phyloP scores from a whole-genome alignment of 2,329 filamentous ascomycete genomes.

The Trichophyton verrucosum region DNA sequence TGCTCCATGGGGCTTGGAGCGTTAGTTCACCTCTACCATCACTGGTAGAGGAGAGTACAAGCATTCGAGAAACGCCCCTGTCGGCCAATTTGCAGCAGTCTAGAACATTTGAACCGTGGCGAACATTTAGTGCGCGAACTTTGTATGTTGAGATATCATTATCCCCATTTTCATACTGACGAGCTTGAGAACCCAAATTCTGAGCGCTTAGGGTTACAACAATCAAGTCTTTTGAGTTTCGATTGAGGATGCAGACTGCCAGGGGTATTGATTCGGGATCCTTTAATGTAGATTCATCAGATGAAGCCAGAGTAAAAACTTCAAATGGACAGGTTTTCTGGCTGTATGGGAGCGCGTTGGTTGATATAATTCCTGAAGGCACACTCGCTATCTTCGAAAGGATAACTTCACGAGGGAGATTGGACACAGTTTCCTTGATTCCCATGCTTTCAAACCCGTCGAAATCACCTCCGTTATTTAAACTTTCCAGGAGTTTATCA shows the following conservation, averaged over 20 bases:
- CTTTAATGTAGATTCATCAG: slow-evolving; percentile 22
- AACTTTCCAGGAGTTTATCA: slow-evolving; percentile 56
- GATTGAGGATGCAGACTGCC: slow-evolving; percentile 56
- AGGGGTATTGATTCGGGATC: slow-evolving; percentile 23
- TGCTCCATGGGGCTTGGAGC: slow-evolving; percentile 63
- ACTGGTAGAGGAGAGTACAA: slow-evolving; percentile 55
- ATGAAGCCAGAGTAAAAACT: slow-evolving; percentile 53
- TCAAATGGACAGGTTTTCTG: slow-evolving; percentile 22
- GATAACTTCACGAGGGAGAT: slow-evolving; percentile 58
- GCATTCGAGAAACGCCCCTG: slow-evolving; percentile 53
- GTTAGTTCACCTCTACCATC: slow-evolving; percentile 55
- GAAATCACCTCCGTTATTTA: slow-evolving; percentile 49
- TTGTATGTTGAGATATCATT: slow-evolving; percentile 6
- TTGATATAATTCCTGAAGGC: slow-evolving; percentile 39
- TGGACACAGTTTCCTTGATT: slow-evolving; percentile 59
- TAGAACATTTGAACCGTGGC: slow-evolving; percentile 53
- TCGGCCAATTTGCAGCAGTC: slow-evolving; percentile 63
- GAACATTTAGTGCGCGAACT: slow-evolving; percentile 29
- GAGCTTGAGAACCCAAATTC: slow-evolving; percentile 9
- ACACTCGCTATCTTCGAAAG: slow-evolving; percentile 59
- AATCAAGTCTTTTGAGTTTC: slow-evolving; percentile 52
- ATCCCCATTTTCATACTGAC: slow-evolving; percentile 12
- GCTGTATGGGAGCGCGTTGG: slow-evolving; percentile 19
- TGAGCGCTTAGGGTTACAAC: slow-evolving; percentile 21
- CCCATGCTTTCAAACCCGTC: slow-evolving; percentile 62